A percentile compares a stretch with the other conserved stretches of the same genome.
phyloP scores from a whole-genome alignment of 2,329 filamentous ascomycete genomes.

The Claviceps citrina region DNA sequence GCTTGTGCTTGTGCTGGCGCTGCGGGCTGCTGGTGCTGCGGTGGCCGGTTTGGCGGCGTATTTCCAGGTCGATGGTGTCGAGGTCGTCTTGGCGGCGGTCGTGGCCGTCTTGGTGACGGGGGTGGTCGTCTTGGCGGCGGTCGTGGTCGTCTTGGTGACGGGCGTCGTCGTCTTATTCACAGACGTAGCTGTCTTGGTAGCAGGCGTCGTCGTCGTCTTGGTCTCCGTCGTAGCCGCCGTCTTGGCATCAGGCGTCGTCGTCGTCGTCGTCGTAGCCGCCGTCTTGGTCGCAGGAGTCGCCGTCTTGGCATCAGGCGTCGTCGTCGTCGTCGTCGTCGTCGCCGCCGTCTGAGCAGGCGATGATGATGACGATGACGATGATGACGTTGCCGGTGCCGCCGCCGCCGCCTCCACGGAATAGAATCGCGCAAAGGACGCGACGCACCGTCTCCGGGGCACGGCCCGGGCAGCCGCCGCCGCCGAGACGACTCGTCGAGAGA shows the following conservation, averaged over 20 bases:
- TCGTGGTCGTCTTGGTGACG: background rate
- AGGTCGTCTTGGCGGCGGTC: background rate
- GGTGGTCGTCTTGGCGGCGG: background rate
- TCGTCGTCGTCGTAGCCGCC: no score
- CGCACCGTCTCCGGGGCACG: slow-evolving; percentile 7
- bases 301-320: no score
- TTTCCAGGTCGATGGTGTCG: background rate
- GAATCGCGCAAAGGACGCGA: slow-evolving; percentile 9
- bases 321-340: no score
- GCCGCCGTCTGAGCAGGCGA: no score
- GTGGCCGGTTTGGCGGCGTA: slow-evolving; percentile 1
- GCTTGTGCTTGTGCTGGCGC: background rate
- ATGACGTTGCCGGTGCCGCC: background rate
- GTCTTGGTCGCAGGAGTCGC: no score
- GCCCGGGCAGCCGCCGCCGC: slow-evolving; percentile 9
- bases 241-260: background rate
- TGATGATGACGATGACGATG: no score
- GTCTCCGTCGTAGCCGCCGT: background rate
- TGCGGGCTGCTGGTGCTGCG: background rate
- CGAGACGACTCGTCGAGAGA: slow-evolving; percentile 12
- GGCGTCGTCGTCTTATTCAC: background rate
- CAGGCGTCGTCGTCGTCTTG: background rate
- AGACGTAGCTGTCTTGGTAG: background rate
- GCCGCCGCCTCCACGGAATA: slow-evolving; percentile 12
- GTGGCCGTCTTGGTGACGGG: background rate